Evolutionary conservation across 768 basidiomycete genomes (phyloP).

Genomic region (Pleurotus platypus): DNA sequence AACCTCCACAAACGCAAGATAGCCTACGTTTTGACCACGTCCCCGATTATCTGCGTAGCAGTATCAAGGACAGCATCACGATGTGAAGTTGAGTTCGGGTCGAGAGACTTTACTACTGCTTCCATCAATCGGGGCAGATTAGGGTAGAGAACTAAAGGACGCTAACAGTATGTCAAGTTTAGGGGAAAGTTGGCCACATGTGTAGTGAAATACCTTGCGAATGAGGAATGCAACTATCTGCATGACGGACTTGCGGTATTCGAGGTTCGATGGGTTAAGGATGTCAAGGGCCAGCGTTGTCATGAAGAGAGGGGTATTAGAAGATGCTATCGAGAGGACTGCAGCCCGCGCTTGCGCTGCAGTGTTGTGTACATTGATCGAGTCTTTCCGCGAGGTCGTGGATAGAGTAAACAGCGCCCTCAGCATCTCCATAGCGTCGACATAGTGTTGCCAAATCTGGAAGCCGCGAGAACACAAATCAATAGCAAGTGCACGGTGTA

Average conservation of each 20-base stretch:
- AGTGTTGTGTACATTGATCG: constrained; percentile 62
- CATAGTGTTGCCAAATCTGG: constrained; percentile 90
- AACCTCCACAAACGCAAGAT: not conserved
- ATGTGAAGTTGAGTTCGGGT: constrained; percentile 77
- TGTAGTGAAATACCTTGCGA: constrained; percentile 59
- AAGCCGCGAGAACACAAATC: constrained; percentile 92
- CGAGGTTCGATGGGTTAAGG: constrained; percentile 66
- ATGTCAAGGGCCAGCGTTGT: constrained; percentile 90
- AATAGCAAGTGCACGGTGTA: constrained; percentile 70
- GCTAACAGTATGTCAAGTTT: constrained; percentile 33
- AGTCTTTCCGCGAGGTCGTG: constrained; percentile 68
- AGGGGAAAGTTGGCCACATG: not conserved
- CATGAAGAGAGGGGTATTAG: constrained; percentile 89
- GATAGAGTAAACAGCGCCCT: constrained; percentile 81
- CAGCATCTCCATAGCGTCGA: constrained; percentile 86
- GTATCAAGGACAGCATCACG: constrained; percentile 86
- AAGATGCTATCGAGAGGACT: constrained; percentile 78
- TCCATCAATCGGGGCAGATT: constrained; percentile 86
- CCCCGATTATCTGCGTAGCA: constrained; percentile 90
- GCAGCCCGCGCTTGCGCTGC: constrained; percentile 79
- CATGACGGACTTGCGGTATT: constrained; percentile 84
- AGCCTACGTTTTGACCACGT: constrained; percentile 88
- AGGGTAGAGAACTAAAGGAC: constrained; percentile 80
- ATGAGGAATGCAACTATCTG: constrained; percentile 93
- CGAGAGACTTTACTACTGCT: constrained; percentile 93